A percentile compares a stretch with the other conserved stretches of the same genome.
Evolutionary conservation across 495 filamentous ascomycete species (phyloP).

Genomic region (Darksidea phi): DNA sequence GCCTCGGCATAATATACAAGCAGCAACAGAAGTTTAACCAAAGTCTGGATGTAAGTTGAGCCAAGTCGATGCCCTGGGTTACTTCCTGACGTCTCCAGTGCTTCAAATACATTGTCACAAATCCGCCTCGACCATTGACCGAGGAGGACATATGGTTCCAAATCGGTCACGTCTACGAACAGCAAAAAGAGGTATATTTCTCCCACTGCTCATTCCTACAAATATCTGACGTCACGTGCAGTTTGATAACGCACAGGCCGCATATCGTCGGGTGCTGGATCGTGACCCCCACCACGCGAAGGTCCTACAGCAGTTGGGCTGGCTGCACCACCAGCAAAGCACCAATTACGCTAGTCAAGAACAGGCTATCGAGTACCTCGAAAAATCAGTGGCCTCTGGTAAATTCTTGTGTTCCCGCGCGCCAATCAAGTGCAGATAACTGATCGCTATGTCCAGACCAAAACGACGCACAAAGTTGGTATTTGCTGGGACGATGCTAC

Average conservation of each 20-base stretch:
- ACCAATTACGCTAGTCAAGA: conserved; percentile 86
- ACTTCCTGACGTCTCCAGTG: conserved; percentile 57
- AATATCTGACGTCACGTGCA: conserved; percentile 46
- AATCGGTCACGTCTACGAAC: conserved; percentile 97
- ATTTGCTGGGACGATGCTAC: conserved; percentile 94
- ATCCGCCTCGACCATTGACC: conserved; percentile 87
- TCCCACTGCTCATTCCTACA: conserved; percentile 29
- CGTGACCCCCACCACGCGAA: conserved; percentile 96
- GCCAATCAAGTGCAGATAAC: conserved; percentile 22
- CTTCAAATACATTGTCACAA: conserved; percentile 95
- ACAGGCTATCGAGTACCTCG: conserved; percentile 91
- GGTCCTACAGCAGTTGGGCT: conserved; percentile 95
- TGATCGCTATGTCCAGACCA: conserved; percentile 62
- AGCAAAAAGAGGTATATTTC: conserved; percentile 90
- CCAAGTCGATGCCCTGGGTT: neutral
- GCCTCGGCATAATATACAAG: conserved; percentile 98
- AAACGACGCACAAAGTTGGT: conserved; percentile 96
- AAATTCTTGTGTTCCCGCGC: conserved; percentile 43
- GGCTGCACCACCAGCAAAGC: conserved; percentile 96
- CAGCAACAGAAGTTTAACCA: conserved; percentile 92
- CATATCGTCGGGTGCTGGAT: conserved; percentile 90
- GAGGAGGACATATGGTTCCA: conserved; percentile 99
- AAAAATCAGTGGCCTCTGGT: conserved; percentile 96
- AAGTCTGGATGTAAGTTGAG: conserved; percentile 77
- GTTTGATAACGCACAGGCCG: conserved; percentile 89